A percentile compares a stretch with the other conserved stretches of the same genome.
phyloP scores from a whole-genome alignment of 208 protist species.

The Leptomonas seymouri region DNA sequence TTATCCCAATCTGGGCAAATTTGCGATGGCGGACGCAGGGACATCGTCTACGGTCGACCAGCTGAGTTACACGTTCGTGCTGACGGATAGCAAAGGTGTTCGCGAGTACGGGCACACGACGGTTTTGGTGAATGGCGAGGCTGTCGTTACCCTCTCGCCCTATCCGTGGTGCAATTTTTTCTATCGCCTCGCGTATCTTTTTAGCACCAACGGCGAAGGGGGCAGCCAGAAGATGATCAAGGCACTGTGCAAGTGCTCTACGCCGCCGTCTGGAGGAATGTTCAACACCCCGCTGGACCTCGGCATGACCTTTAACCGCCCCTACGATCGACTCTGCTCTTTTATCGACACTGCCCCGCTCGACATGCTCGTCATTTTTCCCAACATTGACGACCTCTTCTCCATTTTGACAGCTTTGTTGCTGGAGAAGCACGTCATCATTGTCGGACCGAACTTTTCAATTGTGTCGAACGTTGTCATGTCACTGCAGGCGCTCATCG shows the following conservation, averaged over 20 bases:
- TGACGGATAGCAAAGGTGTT: constrained; percentile 72
- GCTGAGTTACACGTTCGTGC: constrained; percentile 74
- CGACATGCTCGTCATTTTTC: constrained; percentile 63
- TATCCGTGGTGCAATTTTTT: constrained; percentile 90
- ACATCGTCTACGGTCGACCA: constrained; percentile 64
- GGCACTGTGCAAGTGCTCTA: constrained; percentile 47
- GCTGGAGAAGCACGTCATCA: constrained; percentile 78
- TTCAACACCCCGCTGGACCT: constrained; percentile 50
- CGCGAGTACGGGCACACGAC: constrained; percentile 79
- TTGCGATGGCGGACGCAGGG: constrained; percentile 55
- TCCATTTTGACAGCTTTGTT: constrained; percentile 66
- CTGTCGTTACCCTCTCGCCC: constrained; percentile 57
- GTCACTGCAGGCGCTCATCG: constrained; percentile 77
- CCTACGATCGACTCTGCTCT: constrained; percentile 78
- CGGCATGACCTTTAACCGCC: constrained; percentile 56
- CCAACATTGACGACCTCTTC: constrained; percentile 68
- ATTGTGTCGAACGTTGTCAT: constrained; percentile 82
- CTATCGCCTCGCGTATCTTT: constrained; percentile 59
- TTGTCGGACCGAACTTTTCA: constrained; percentile 81
- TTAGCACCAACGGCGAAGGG: constrained; percentile 50
- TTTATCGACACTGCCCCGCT: constrained; percentile 85
- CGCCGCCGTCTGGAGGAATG: constrained; percentile 67
- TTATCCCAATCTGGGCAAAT: constrained; percentile 70
- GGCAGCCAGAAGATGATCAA: constrained; percentile 46
- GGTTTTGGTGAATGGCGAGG: constrained; percentile 71